Percentiles rank a stretch among this genome's conserved stretches.
Conservation (phyloP, 2,329 filamentous ascomycete genomes). For the Dichotomopilus funicola region DNA sequence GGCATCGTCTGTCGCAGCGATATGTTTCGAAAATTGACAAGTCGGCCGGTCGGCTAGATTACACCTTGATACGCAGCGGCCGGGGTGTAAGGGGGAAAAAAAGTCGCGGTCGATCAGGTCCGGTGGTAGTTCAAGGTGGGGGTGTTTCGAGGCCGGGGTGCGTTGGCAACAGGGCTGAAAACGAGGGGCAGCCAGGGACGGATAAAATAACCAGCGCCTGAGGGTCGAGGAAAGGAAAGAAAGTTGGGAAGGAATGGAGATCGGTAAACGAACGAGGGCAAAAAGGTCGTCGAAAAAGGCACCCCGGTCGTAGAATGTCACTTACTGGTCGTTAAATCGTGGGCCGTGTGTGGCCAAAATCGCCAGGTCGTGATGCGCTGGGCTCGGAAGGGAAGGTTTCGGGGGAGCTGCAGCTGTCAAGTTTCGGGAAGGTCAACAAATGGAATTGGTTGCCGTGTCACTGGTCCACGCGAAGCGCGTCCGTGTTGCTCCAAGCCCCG, state of each 20-base stretch:
- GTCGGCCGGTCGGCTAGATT: not conserved
- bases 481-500: slow-evolving; percentile 13
- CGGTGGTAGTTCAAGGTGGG: not conserved
- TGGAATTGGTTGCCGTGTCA: slow-evolving; percentile 7
- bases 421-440: slow-evolving; percentile 22
- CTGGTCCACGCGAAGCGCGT: slow-evolving; percentile 18
- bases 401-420: not conserved
- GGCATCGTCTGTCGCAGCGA: slow-evolving; percentile 7
- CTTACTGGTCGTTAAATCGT: slow-evolving; percentile 11
- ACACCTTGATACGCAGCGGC: not conserved
- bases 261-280: not conserved
- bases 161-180: not conserved
- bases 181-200: slow-evolving; percentile 15
- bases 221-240: not conserved
- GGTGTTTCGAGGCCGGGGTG: slow-evolving; percentile 4
- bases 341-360: not conserved
- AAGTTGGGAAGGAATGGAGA: not conserved
- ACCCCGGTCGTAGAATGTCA: slow-evolving; percentile 12
- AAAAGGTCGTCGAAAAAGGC: slow-evolving; percentile 5
- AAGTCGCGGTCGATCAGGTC: not conserved
- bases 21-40: not conserved
- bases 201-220: slow-evolving; percentile 14
- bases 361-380: not conserved
- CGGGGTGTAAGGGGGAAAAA: not conserved
- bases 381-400: not conserved